Evolutionary conservation across 805 yeast genomes (phyloP), one percentile per base, ranked within the genome.

Genomic region (Sungouiella thailandica): DNA sequence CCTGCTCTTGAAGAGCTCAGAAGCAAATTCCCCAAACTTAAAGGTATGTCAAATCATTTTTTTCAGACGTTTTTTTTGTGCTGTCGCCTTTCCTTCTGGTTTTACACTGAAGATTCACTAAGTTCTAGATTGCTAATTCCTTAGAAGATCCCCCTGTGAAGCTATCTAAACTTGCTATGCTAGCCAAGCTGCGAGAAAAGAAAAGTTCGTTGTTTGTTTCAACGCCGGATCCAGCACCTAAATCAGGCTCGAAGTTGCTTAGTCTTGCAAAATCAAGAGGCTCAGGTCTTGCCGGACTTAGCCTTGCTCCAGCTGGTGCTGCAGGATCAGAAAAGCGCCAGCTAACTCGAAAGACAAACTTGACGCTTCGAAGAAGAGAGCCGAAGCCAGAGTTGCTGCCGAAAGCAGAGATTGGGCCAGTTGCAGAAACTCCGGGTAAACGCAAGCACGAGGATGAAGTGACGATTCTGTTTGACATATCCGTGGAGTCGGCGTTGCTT

Each of bases 1-100:
- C 68, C 69, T 9, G 54, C 85, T 0, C 43, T 78, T 6, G 63
- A 58, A 20, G 80, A 77, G 37, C 52, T 74, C 29, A 68, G 66
- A 37, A 36, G 45, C 8, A 50, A 46, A 28, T 63, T 52, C 36
- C 46, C 57, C 7, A 53, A 46, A 37, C 52, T 52, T 37, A 62
- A 63, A 61, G 70, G 78, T 73, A 72, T 55, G 79, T 72, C 30
- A 13, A 5, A n/a, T n/a, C n/a, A 7, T 12, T 34, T 29, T 17
- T 25, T 34, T 8, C 17, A 34, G 26, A 20, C 29, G 15, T 24
- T 28, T 26, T 19, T 19, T 29, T 28, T 25, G 22, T 13, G 3
- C 27, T 29, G 13, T 17, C 28, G 27, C 16, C 23, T 17, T 16
- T n/a, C n/a, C n/a, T n/a, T n/a, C n/a, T n/a, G n/a, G 15, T 23